Evolutionary conservation across 2,329 filamentous ascomycete species (phyloP).

Genomic region (Chaetomiaceae sp.): DNA sequence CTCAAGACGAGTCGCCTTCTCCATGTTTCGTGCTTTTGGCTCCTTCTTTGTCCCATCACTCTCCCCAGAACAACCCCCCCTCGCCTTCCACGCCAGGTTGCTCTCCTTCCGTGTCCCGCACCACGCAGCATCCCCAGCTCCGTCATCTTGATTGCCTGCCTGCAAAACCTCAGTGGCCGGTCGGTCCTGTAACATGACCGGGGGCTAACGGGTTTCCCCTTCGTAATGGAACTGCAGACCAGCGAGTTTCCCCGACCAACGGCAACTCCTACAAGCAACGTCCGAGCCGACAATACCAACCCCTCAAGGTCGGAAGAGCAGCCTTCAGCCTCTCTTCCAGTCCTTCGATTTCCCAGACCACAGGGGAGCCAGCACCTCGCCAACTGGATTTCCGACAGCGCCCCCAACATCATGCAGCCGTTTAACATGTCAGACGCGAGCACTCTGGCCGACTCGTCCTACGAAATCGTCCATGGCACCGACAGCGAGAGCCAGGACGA

Average conservation of each 20-base stretch:
- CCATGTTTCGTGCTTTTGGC: neutral
- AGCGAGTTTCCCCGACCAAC: conserved; percentile 12
- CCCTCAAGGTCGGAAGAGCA: conserved; percentile 3
- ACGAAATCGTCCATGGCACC: conserved; percentile 51
- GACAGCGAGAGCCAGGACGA: conserved; percentile 49
- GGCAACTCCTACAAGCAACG: conserved; percentile 1
- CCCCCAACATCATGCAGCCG: conserved; percentile 53
- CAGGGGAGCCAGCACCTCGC: conserved; percentile 53
- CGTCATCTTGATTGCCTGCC: conserved; percentile 7
- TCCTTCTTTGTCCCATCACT: neutral
- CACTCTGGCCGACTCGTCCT: conserved; percentile 53
- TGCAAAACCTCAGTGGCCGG: too few species aligned
- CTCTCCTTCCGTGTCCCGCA: neutral
- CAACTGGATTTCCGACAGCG: conserved; percentile 56
- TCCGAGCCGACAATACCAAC: neutral
- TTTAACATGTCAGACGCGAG: conserved; percentile 42
- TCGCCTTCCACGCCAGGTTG: neutral
- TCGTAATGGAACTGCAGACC: conserved; percentile 51
- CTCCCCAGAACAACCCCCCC: neutral
- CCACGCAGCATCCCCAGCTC: too few species aligned
- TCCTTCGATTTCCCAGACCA: conserved; percentile 53
- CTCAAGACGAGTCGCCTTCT: neutral
- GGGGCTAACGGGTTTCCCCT: conserved; percentile 34
- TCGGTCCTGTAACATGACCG: conserved; percentile 31
- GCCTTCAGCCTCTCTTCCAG: conserved; percentile 43